Conservation (phyloP, 768 basidiomycete species). For the Panus rudis region DNA sequence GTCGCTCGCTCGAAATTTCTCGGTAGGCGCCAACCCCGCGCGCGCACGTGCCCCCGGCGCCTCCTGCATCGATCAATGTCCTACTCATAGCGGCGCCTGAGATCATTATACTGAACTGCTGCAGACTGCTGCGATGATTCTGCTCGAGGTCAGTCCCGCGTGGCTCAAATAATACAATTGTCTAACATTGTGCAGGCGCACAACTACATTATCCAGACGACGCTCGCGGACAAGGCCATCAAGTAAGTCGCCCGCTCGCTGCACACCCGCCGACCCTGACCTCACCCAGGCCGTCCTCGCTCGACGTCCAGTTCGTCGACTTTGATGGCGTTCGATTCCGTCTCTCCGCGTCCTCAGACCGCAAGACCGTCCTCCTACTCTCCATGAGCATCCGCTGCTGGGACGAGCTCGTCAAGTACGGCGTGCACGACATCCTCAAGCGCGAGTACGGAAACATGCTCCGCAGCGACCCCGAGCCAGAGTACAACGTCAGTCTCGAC, state of each 20-base stretch:
- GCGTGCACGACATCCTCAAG: slow-evolving; percentile 70
- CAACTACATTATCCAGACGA: slow-evolving; percentile 89
- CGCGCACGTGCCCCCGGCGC: too few species aligned
- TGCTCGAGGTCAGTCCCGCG: slow-evolving; percentile 60
- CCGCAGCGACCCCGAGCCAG: slow-evolving; percentile 63
- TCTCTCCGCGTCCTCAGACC: slow-evolving; percentile 79
- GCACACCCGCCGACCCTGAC: slow-evolving; percentile 8
- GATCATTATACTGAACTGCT: too few species aligned
- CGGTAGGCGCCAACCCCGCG: too few species aligned
- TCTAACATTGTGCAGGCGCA: slow-evolving; percentile 50
- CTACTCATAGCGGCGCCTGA: too few species aligned
- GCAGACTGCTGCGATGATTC: slow-evolving; percentile 54
- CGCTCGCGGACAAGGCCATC: slow-evolving; percentile 75
- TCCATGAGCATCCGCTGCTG: slow-evolving; percentile 99
- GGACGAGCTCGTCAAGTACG: slow-evolving; percentile 86
- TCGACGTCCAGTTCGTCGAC: slow-evolving; percentile 97
- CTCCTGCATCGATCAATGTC: too few species aligned
- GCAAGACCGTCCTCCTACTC: slow-evolving; percentile 71
- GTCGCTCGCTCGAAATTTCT: too few species aligned
- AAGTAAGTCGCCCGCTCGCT: slow-evolving; percentile 49
- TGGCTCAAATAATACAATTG: background rate
- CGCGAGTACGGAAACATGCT: slow-evolving; percentile 80
- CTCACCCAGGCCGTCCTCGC: slow-evolving; percentile 66
- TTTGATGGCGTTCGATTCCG: slow-evolving; percentile 96
- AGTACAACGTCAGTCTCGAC: slow-evolving; percentile 82